These are phyloP conservation scores for Thielaviopsis musarum DNA, from an alignment of 2,329 filamentous ascomycete genomes.

Conservation along the genomic window DNA sequence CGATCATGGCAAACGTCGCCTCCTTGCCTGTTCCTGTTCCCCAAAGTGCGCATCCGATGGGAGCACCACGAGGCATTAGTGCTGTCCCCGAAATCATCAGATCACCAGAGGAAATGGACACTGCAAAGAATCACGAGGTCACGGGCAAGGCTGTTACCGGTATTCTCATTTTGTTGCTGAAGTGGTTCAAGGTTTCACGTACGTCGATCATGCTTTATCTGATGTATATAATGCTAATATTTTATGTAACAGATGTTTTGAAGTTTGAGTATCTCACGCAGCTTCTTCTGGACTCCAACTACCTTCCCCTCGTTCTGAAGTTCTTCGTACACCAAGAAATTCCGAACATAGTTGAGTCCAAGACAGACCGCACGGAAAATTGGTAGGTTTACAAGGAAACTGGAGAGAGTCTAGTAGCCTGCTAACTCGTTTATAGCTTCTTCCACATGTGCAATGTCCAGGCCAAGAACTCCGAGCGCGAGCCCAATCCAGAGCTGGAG, in stretches of 20 bases:
- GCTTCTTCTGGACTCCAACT: conserved; percentile 84
- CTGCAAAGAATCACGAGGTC: conserved; percentile 68
- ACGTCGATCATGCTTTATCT: conserved; percentile 23
- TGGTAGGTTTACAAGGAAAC: conserved; percentile 35
- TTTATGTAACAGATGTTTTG: conserved; percentile 49
- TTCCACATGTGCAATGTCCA: conserved; percentile 74
- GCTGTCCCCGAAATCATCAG: conserved; percentile 17
- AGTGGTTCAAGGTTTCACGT: conserved; percentile 95
- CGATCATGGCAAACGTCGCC: conserved; percentile 73
- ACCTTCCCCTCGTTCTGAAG: conserved; percentile 81
- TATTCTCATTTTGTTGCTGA: conserved; percentile 69
- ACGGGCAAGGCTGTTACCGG: conserved; percentile 84
- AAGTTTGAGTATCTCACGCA: conserved; percentile 96
- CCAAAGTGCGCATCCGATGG: conserved; percentile 11
- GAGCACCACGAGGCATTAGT: conserved; percentile 26
- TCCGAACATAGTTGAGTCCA: conserved; percentile 74
- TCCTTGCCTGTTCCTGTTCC: conserved; percentile 31
- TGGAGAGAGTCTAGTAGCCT: background rate
- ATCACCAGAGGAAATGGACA: conserved; percentile 61
- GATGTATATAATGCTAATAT: conserved; percentile 13
- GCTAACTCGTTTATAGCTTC: conserved; percentile 39
- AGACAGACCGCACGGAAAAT: conserved; percentile 64
- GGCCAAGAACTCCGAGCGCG: conserved; percentile 27
- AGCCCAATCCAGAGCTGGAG: conserved; percentile 12
- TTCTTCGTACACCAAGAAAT: conserved; percentile 89